Evolutionary conservation across 345 rosid species (phyloP).

Genomic region (Populus deltoides): DNA sequence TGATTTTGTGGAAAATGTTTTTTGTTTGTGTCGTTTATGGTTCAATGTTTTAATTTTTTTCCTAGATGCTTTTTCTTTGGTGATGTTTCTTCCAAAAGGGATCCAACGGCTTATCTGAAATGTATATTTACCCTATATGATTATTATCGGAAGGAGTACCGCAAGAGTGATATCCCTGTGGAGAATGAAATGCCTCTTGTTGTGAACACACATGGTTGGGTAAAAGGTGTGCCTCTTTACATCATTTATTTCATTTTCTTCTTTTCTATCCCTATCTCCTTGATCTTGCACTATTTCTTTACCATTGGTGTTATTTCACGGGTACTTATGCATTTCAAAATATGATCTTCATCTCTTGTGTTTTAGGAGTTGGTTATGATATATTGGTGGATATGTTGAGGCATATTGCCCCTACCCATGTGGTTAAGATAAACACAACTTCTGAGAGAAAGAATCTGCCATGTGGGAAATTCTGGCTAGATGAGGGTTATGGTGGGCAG

Average conservation of each 20-base stretch:
- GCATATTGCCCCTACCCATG: slow-evolving; percentile 69
- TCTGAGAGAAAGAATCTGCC: slow-evolving; percentile 74
- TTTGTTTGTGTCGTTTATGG: background rate
- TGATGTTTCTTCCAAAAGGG: slow-evolving; percentile 81
- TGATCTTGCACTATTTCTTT: background rate
- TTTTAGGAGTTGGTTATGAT: slow-evolving; percentile 87
- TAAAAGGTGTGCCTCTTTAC: slow-evolving; percentile 58
- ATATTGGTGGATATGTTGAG: slow-evolving; percentile 68
- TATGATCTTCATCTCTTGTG: slow-evolving; percentile 4
- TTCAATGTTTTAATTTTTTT: slow-evolving; percentile 1
- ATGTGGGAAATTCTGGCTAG: slow-evolving; percentile 72
- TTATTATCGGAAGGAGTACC: slow-evolving; percentile 53
- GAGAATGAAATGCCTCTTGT: slow-evolving; percentile 63
- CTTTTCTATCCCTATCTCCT: background rate
- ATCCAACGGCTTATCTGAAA: slow-evolving; percentile 68
- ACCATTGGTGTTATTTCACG: background rate
- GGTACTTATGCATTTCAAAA: background rate
- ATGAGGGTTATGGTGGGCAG: slow-evolving; percentile 32
- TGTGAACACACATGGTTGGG: slow-evolving; percentile 96
- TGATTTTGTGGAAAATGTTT: too few species aligned
- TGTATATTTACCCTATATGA: slow-evolving; percentile 54
- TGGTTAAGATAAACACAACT: slow-evolving; percentile 79
- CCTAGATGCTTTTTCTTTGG: slow-evolving; percentile 82
- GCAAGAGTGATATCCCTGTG: slow-evolving; percentile 34
- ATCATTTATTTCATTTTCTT: slow-evolving; percentile 1